Conservation (phyloP, 2,329 filamentous ascomycete genomes). For the Pestalotiopsis sp. region DNA sequence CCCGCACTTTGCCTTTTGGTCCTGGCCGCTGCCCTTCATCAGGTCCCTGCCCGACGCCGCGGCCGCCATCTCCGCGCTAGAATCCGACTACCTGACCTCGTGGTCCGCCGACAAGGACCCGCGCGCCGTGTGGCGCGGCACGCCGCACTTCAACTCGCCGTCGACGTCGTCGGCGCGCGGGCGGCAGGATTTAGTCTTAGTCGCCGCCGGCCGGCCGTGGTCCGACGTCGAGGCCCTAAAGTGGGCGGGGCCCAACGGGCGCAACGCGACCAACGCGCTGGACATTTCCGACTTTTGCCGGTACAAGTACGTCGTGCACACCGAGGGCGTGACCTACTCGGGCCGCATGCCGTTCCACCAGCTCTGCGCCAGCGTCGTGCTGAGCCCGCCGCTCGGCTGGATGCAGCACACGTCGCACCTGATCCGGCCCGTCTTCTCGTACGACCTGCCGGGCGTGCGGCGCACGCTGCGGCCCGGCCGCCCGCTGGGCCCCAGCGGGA, state of each 20-base stretch:
- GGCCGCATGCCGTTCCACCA: slow-evolving; percentile 55
- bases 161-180: slow-evolving; percentile 41
- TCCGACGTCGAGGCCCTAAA: slow-evolving; percentile 49
- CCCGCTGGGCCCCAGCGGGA: not conserved
- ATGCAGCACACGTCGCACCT: slow-evolving; percentile 54
- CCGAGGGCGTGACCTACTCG: slow-evolving; percentile 56
- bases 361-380: slow-evolving; percentile 49
- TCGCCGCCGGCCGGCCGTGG: slow-evolving; percentile 41
- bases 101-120: slow-evolving; percentile 35
- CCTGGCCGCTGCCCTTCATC: slow-evolving; percentile 55
- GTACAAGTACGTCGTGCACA: slow-evolving; percentile 54
- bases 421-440: slow-evolving; percentile 45
- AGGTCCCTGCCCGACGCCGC: slow-evolving; percentile 44
- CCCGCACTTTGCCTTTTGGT: slow-evolving; percentile 60
- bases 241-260: slow-evolving; percentile 32
- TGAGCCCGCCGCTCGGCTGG: slow-evolving; percentile 50
- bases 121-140: slow-evolving; percentile 54
- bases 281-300: slow-evolving; percentile 53
- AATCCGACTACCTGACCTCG: slow-evolving; percentile 28
- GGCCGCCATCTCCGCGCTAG: slow-evolving; percentile 38
- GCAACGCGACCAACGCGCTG: slow-evolving; percentile 45
- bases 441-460: slow-evolving; percentile 21
- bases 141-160: slow-evolving; percentile 50
- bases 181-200: slow-evolving; percentile 42
- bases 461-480: slow-evolving; percentile 5